Evolutionary conservation across 305 asterid genomes (phyloP), one percentile per base, ranked within the genome.

Genomic region (Solanum hybrid): DNA sequence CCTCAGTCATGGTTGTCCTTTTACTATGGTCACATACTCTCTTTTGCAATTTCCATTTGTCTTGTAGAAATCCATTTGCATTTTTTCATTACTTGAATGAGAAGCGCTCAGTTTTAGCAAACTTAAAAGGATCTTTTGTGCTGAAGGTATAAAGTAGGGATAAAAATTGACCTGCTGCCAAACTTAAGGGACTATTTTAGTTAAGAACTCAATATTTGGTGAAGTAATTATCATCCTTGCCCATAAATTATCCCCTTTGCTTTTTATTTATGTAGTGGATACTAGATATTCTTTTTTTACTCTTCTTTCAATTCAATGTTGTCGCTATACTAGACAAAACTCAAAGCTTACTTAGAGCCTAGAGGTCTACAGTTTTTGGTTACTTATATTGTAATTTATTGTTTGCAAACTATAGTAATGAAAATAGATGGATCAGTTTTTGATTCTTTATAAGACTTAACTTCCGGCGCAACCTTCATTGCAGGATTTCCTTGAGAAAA

Each of bases 401-500:
- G 71, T 28, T 81, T 84, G 42, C 87, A 84, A 29, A 84, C 67
- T 16, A 9, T 46, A 51, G 31, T 20, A 20, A 84, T 31, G 40
- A 84, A 84, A 84, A 31, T 7, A 31, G 74, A 84, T 51, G 75
- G 40, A 51, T 18, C 40, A 51, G 29, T 51, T 84, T 46, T 37
- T 84, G 75, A 46, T 84, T 29, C 3, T 42, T 51, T 18, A 29
- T 10, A 51, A 11, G 29, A 84, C 42, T 57, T 20, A 57, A 85
- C 76, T 85, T 86, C 73, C 16, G 33, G 46, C 35, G 1, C 57
- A 46, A 77, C 86, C 86, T 89, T 73, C 57, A 57, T 80, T 92
- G 90, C 97, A 96, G 98, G 91, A 92, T 92, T 91, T 94, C 90
- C 93, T 96, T 85, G 92, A 92, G 91, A 95, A 94, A 94, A 94